phyloP scores from a whole-genome alignment of 78 protist species.

The Emiliania huxleyi region DNA sequence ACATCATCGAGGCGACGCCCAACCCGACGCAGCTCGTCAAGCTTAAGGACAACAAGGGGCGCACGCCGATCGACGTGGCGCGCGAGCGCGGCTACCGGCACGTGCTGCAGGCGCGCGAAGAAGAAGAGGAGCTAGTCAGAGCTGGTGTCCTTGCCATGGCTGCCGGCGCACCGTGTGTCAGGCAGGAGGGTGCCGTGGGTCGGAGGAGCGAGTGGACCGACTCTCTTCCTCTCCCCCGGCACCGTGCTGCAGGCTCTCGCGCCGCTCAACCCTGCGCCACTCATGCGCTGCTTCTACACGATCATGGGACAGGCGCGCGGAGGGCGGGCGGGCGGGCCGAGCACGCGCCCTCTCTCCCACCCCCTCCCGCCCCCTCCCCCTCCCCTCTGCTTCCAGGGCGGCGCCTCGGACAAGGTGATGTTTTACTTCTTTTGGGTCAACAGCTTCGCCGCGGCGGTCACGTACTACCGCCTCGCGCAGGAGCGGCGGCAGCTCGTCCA shows the following conservation, averaged over 20 bases:
- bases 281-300: neutral
- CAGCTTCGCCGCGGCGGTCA: neutral
- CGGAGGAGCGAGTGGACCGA: too few species aligned
- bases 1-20: neutral
- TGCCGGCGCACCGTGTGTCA: too few species aligned
- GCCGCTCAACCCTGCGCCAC: neutral
- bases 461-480: neutral
- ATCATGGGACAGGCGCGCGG: neutral
- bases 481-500: too few species aligned
- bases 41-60: neutral
- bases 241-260: neutral
- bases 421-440: neutral
- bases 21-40: neutral
- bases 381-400: too few species aligned
- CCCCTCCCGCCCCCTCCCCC: too few species aligned
- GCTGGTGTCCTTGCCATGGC: too few species aligned
- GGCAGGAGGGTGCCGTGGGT: too few species aligned
- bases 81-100: neutral
- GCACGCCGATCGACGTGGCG: neutral
- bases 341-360: too few species aligned
- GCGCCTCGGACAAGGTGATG: neutral
- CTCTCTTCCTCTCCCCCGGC: too few species aligned
- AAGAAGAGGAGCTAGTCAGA: too few species aligned
- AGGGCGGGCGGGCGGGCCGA: too few species aligned
- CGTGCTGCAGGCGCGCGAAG: neutral